Percentiles rank a stretch among this genome's conserved stretches.
Conservation (phyloP, 2,329 filamentous ascomycete species). For the Cladophialophora psammophila region DNA sequence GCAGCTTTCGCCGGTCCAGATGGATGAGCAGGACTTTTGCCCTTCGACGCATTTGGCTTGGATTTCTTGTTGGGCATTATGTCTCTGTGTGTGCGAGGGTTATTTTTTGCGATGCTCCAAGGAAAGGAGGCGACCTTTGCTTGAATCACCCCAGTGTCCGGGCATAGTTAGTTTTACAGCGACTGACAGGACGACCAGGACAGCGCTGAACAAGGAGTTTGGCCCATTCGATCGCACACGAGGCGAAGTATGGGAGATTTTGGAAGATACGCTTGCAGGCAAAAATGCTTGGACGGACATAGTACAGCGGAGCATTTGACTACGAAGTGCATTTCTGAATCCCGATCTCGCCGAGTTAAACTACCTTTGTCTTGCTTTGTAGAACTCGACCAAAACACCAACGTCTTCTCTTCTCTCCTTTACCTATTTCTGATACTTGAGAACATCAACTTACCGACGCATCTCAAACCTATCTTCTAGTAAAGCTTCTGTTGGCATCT, state of each 20-base stretch:
- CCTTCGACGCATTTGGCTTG: slow-evolving; percentile 27
- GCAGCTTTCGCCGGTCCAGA: slow-evolving; percentile 7
- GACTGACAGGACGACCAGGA: background rate
- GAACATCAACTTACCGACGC: background rate
- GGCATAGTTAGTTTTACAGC: slow-evolving; percentile 10
- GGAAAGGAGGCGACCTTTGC: slow-evolving; percentile 1
- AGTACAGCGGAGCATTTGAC: background rate
- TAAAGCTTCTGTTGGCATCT: background rate
- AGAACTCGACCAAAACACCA: too few relatives aligned
- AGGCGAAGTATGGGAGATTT: background rate
- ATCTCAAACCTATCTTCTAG: background rate
- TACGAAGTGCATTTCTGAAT: background rate
- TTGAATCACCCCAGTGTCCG: slow-evolving; percentile 21
- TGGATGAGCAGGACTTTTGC: slow-evolving; percentile 13
- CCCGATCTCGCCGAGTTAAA: too few relatives aligned
- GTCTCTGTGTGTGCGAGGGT: background rate
- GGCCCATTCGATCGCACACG: background rate
- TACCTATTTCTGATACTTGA: background rate
- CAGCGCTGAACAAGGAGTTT: slow-evolving; percentile 1
- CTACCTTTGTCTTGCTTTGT: too few relatives aligned
- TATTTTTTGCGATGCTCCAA: background rate
- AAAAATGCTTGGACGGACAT: background rate
- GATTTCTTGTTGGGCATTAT: slow-evolving; percentile 36
- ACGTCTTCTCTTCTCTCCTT: background rate
- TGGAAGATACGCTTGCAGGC: background rate